Conservation (phyloP, 2,329 filamentous ascomycete genomes). For the Botrytis hyacinthi region DNA sequence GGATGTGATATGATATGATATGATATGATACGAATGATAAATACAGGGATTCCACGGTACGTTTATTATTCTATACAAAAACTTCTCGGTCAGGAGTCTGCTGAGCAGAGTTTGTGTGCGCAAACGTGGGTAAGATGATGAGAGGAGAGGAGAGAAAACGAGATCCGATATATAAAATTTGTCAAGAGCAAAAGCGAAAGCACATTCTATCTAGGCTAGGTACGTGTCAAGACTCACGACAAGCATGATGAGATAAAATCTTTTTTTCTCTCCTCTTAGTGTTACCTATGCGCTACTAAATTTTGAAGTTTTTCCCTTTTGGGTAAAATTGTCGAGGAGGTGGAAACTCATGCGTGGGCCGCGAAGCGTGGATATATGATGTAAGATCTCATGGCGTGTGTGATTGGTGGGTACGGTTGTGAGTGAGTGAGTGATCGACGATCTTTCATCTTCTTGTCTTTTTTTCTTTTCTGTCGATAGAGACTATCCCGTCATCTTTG, state of each 20-base stretch:
- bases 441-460: background rate
- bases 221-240: background rate
- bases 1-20: background rate
- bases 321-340: conserved; percentile 34
- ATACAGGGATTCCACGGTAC: background rate
- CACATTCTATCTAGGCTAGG: conserved; percentile 5
- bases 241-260: conserved; percentile 15
- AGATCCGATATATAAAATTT: background rate
- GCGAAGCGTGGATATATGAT: background rate
- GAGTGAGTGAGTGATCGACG: background rate
- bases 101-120: background rate
- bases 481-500: too few relatives aligned
- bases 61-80: background rate
- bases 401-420: background rate
- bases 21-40: background rate
- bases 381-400: background rate
- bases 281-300: background rate
- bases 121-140: background rate
- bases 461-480: too few relatives aligned
- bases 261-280: background rate
- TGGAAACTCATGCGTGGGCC: background rate
- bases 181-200: background rate
- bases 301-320: conserved; percentile 27
- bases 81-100: too few relatives aligned
- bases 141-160: too few relatives aligned